A percentile compares a stretch with the other conserved stretches of the same genome.
phyloP scores from a whole-genome alignment of 345 rosid genomes.

The Eucalyptus cladocalyx region DNA sequence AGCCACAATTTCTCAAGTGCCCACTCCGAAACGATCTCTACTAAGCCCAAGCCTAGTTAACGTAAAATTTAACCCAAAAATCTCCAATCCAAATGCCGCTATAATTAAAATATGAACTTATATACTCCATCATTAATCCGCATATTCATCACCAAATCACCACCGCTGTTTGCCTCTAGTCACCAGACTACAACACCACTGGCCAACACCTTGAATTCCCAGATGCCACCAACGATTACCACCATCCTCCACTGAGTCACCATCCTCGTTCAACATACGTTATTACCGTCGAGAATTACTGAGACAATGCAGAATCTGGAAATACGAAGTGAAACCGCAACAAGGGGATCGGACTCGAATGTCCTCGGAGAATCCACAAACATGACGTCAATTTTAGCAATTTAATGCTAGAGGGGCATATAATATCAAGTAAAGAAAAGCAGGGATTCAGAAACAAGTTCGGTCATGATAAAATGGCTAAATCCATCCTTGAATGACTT shows the following conservation, averaged over 20 bases:
- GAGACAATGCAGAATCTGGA: not conserved
- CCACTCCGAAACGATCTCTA: not conserved
- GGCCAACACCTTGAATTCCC: not conserved
- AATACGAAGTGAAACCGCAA: not conserved
- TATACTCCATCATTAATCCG: not conserved
- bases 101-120: not conserved
- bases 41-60: not conserved
- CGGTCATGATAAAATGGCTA: not conserved
- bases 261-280: not conserved
- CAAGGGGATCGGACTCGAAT: not conserved
- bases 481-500: not conserved
- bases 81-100: not conserved
- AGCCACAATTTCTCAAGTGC: not conserved
- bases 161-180: not conserved
- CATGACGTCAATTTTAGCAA: not conserved
- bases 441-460: not conserved
- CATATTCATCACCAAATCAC: not conserved
- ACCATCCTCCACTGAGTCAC: not conserved
- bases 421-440: not conserved
- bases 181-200: not conserved
- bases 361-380: not conserved
- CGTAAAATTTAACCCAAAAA: not conserved
- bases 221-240: not conserved
- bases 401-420: not conserved
- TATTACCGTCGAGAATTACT: not conserved